Evolutionary conservation across 345 rosid species (phyloP), one percentile per base, ranked within the genome.

Genomic region (Luvunga scandens): DNA sequence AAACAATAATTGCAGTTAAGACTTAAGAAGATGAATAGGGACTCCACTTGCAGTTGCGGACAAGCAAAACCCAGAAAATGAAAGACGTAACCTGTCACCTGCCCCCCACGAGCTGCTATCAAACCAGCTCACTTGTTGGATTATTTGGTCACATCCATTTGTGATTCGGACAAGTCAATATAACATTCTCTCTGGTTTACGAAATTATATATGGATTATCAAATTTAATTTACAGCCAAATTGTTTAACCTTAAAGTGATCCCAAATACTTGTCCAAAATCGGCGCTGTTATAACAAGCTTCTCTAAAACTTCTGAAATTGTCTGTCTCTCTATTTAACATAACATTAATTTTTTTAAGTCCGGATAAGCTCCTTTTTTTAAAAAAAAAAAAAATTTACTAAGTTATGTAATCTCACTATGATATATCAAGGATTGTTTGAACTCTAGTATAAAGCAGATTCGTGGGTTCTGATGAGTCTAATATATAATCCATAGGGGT

Each of bases 221-320:
- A 76, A 34, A 24, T 9, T 34, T 56, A 76, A 53, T 34, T 24
- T 36, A 6, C 55, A 34, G 27, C 55, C 73, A 76, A 66, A 34
- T 66, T 67, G 79, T 55, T 67, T 76, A 76, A 76, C 79, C 79
- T 66, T 66, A 66, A 76, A 53, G 34, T 14, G 65, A 53, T n/a
- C 21, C 33, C 63, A 65, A 22, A 50, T 30, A 30, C 16, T 65
- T 75, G 62, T 64, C 33, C 78, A 22, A 65, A 75, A 64, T 53
- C 66, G 61, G 63, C 34, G 9, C 28, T 31, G 48, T n/a, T 33
- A 7, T 10, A 72, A 55, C 27, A 2, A 22, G n/a, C 9, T 31
- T 14, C 30, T 28, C 36, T 28, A 21, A 53, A 45, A 13, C 18
- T 45, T 45, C 18, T 45, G 50, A 45, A 45, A 45, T 61, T 63